Base-by-base conservation (phyloP, 2,329 filamentous ascomycete species). In the Sclerotinia spermophila region DNA sequence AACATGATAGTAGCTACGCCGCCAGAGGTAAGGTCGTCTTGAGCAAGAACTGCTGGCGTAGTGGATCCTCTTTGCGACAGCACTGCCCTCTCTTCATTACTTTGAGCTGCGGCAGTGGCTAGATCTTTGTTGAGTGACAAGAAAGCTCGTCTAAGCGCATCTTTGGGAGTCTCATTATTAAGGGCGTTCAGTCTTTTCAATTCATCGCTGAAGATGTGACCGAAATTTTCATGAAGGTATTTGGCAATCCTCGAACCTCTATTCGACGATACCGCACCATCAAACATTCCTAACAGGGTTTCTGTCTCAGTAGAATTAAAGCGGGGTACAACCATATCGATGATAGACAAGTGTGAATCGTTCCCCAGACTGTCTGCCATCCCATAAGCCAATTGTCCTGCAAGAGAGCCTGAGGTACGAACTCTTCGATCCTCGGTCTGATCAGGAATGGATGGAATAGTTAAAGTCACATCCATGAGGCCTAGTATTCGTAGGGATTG, bases 391-490 rank as follows among this genome's bases (percentile, higher is more conserved):
- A 99, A 87, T 44, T 93, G 91, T 2, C 95, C 95, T 30, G 96
- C 94, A 70, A 95, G 83, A 0, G 95, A 97, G n/a, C 94, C 94
- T 40, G 96, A 96, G n/a, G 96, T 98, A 77, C 96, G 89, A 69
- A 99, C 93, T 85, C 96, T 92, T 72, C 94, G 89, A 79, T 99
- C 95, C 80, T 98, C 94, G 73, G 91, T 97, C 80, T 98, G 92
- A 77, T 99, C 96, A 0, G 96, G 96, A 64, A 98, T 94, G 61
- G 91, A 96, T 5, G 94, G 93, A 61, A 95, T 93, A 27, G 93
- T 97, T 73, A 98, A 87, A 0, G 96, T 99, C 40, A 99, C 96
- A 82, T 99, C 96, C 94, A 99, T 99, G 77, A 99, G 82, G 38
- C 96, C 96, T 51, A 99, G 85, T 24, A 98, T 91, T 48, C 96